phyloP scores from a whole-genome alignment of 345 rosid genomes.

The Streptanthus diversifolius region DNA sequence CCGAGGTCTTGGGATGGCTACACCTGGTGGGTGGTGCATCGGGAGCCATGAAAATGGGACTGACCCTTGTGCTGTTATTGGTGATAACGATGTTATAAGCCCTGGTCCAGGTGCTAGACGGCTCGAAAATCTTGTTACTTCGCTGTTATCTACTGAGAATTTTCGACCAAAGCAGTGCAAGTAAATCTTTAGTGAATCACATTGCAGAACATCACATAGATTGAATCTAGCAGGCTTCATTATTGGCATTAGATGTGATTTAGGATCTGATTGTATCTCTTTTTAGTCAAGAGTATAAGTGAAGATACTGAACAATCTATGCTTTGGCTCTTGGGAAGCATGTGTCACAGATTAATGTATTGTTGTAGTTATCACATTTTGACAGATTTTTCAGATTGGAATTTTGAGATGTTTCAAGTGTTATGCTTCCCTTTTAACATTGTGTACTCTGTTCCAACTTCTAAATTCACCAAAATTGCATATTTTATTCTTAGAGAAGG shows the following conservation, averaged over 20 bases:
- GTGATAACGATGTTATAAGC: constrained; percentile 53
- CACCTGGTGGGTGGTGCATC: constrained; percentile 97
- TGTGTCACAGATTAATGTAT: constrained; percentile 3
- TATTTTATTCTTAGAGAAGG: background rate
- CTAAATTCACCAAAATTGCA: background rate
- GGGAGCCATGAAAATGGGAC: constrained; percentile 74
- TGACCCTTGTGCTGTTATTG: constrained; percentile 71
- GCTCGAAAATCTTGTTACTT: constrained; percentile 57
- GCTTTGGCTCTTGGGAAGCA: constrained; percentile 10
- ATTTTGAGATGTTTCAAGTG: constrained; percentile 8
- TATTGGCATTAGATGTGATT: constrained; percentile 24
- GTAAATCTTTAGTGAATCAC: constrained; percentile 28
- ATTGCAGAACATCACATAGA: constrained; percentile 6
- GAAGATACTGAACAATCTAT: constrained; percentile 2
- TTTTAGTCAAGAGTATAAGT: constrained; percentile 9
- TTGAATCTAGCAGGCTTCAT: constrained; percentile 4
- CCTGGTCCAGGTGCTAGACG: constrained; percentile 82
- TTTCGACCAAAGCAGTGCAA: constrained; percentile 87
- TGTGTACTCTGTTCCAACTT: background rate
- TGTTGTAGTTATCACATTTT: constrained; percentile 17
- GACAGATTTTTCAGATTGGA: constrained; percentile 9
- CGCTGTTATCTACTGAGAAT: constrained; percentile 53
- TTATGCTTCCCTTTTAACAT: background rate
- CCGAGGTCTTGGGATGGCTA: constrained; percentile 58
- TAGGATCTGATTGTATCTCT: constrained; percentile 19